phyloP scores from a whole-genome alignment of 2,329 filamentous ascomycete genomes.

The Claviceps arundinis region DNA sequence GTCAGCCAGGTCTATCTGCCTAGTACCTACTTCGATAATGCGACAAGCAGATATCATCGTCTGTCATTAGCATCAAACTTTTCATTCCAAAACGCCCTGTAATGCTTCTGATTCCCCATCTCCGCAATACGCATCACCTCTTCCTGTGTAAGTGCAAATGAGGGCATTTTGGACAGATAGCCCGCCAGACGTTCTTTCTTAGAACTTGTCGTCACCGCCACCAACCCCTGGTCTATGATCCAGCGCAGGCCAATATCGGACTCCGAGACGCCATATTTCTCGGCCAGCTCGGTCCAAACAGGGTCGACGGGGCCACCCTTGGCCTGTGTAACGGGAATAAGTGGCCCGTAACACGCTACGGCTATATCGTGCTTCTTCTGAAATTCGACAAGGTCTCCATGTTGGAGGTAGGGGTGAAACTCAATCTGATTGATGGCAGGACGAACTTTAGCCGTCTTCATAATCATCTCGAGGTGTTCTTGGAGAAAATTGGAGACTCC shows the following conservation, averaged over 20 bases:
- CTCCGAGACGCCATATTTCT: conserved; percentile 44
- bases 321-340: conserved; percentile 36
- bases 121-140: conserved; percentile 45
- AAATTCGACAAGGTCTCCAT: conserved; percentile 44
- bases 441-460: conserved; percentile 44
- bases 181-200: conserved; percentile 43
- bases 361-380: conserved; percentile 44
- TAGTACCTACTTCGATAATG: neutral
- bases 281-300: conserved; percentile 35
- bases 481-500: conserved; percentile 65
- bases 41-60: conserved; percentile 11
- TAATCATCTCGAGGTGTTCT: conserved; percentile 39
- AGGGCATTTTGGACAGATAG: conserved; percentile 36
- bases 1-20: neutral
- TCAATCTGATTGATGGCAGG: conserved; percentile 74
- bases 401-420: conserved; percentile 63
- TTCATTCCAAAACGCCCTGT: conserved; percentile 43
- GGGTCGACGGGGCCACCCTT: conserved; percentile 39
- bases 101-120: conserved; percentile 47
- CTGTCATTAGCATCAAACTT: conserved; percentile 39
- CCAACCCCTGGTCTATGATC: conserved; percentile 45
- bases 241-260: conserved; percentile 46
- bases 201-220: conserved; percentile 45
- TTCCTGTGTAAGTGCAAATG: conserved; percentile 44
- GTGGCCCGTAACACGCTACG: conserved; percentile 39